Evolutionary conservation across 495 filamentous ascomycete genomes (phyloP).

Genomic region (Tuber brumale): DNA sequence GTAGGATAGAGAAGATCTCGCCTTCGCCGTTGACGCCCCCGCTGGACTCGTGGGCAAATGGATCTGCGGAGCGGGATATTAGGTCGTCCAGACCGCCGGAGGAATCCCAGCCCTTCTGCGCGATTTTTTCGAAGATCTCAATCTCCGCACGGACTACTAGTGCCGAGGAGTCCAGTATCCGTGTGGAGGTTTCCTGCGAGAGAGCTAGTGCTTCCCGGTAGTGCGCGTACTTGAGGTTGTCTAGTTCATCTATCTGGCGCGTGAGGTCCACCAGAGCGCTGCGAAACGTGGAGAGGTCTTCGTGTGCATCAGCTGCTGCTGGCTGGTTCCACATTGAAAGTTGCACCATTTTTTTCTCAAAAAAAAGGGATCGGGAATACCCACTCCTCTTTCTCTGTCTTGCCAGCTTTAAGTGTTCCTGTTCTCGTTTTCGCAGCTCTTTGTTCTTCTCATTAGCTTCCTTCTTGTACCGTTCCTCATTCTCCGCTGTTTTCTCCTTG

Average conservation of each 20-base stretch:
- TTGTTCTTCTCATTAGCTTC: slow-evolving; percentile 48
- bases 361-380: slow-evolving; percentile 35
- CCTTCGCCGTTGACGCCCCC: slow-evolving; percentile 38
- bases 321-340: slow-evolving; percentile 30
- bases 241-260: slow-evolving; percentile 55
- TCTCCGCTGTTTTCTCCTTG: slow-evolving; percentile 53
- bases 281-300: slow-evolving; percentile 41
- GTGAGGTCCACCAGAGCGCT: slow-evolving; percentile 54
- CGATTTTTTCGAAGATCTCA: slow-evolving; percentile 59
- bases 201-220: slow-evolving; percentile 52
- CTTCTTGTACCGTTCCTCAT: slow-evolving; percentile 53
- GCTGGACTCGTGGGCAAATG: slow-evolving; percentile 52
- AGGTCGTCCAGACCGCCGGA: slow-evolving; percentile 59
- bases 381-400: slow-evolving; percentile 48
- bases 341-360: slow-evolving; percentile 12
- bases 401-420: slow-evolving; percentile 55
- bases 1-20: slow-evolving; percentile 40
- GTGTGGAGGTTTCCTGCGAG: slow-evolving; percentile 53
- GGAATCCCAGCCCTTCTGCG: slow-evolving; percentile 56
- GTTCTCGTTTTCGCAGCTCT: slow-evolving; percentile 56
- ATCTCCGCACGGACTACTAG: slow-evolving; percentile 58
- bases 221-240: slow-evolving; percentile 53
- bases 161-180: slow-evolving; percentile 56
- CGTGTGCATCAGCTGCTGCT: slow-evolving; percentile 33
- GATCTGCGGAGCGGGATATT: slow-evolving; percentile 54